Evolutionary conservation across 2,329 filamentous ascomycete genomes (phyloP).

Genomic region (Periconia sp.): DNA sequence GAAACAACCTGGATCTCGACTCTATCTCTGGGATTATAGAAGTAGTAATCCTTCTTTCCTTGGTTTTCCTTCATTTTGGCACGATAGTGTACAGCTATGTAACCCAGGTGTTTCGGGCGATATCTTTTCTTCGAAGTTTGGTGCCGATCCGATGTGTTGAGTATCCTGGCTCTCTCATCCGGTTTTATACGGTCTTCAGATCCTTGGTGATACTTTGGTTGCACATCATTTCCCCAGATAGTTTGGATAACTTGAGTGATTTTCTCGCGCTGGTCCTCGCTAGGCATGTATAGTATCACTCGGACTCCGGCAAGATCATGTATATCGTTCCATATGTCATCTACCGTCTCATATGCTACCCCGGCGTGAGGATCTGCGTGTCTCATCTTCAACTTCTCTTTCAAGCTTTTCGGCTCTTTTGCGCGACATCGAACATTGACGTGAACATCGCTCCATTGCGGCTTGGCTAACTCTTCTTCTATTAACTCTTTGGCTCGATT

Average conservation of each 20-base stretch:
- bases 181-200: background rate
- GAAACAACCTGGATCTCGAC: conserved; percentile 36
- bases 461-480: conserved; percentile 1
- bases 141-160: background rate
- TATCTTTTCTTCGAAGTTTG: conserved; percentile 3
- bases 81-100: conserved; percentile 14
- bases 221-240: conserved; percentile 3
- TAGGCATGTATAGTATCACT: conserved; percentile 11
- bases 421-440: conserved; percentile 5
- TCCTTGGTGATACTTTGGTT: conserved; percentile 3
- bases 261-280: conserved; percentile 3
- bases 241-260: conserved; percentile 1
- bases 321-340: conserved; percentile 7
- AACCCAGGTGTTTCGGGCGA: conserved; percentile 9
- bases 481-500: conserved; percentile 3
- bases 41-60: background rate
- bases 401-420: conserved; percentile 3
- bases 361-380: background rate
- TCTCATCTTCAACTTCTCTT: conserved; percentile 7
- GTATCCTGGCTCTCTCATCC: background rate
- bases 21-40: conserved; percentile 1
- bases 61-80: conserved; percentile 6
- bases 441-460: conserved; percentile 2
- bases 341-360: background rate
- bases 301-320: conserved; percentile 13